Evolutionary conservation across 371 early-diverging fungal genomes (phyloP).

Genomic region (Mucor mucedo): DNA sequence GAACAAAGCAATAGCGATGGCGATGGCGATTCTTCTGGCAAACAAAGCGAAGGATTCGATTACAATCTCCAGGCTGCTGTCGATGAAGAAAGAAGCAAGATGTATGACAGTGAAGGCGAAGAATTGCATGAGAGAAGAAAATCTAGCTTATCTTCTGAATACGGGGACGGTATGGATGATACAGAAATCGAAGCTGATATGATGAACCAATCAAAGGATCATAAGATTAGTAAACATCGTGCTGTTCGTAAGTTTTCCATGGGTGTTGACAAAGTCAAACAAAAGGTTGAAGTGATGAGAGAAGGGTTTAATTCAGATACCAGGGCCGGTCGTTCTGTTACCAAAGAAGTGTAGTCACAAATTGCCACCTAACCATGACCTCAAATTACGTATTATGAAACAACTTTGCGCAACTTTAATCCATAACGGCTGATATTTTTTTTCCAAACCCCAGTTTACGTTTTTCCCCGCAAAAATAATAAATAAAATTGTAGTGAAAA

Average conservation of each 20-base stretch:
- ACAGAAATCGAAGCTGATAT: slow-evolving; percentile 28
- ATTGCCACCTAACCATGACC: background rate
- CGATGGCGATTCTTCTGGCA: background rate
- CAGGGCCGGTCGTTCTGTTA: slow-evolving; percentile 33
- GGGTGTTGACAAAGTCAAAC: slow-evolving; percentile 41
- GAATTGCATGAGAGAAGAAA: background rate
- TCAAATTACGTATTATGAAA: slow-evolving; percentile 21
- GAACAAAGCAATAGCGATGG: slow-evolving; percentile 25
- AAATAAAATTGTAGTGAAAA: background rate
- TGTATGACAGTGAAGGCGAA: background rate
- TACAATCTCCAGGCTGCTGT: slow-evolving; percentile 23
- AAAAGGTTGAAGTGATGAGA: slow-evolving; percentile 34
- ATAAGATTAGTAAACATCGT: slow-evolving; percentile 34
- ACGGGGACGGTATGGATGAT: slow-evolving; percentile 27
- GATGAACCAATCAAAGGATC: slow-evolving; percentile 23
- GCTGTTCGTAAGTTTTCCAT: slow-evolving; percentile 39
- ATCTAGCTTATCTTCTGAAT: slow-evolving; percentile 33
- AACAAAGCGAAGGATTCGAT: slow-evolving; percentile 9
- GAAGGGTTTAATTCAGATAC: slow-evolving; percentile 52
- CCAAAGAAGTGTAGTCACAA: slow-evolving; percentile 36
- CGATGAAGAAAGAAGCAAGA: slow-evolving; percentile 14
- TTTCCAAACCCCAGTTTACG: slow-evolving; percentile 7
- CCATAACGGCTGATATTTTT: slow-evolving; percentile 4
- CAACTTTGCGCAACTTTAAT: slow-evolving; percentile 5
- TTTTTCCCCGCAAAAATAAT: background rate